These are phyloP conservation scores for Pythium diclinum DNA, from an alignment of 352 stramenopile species.

Conservation along the genomic window DNA sequence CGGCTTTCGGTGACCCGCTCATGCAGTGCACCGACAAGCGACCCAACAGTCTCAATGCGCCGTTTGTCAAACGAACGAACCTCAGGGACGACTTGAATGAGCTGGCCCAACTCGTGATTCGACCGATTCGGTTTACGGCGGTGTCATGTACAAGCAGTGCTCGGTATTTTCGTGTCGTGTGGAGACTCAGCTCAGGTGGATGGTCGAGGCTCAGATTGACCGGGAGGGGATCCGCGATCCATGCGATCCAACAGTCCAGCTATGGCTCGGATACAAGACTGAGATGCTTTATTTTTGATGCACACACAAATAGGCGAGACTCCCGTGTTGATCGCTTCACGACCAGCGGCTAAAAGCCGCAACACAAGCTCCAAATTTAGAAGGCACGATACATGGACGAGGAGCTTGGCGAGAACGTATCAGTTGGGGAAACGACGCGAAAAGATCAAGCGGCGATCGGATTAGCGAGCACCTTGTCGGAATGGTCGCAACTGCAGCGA, in stretches of 20 bases:
- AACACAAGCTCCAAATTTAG: too few relatives aligned
- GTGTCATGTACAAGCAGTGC: conserved; percentile 25
- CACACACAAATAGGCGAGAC: too few relatives aligned
- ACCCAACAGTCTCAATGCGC: background rate
- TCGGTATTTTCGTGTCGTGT: conserved; percentile 16
- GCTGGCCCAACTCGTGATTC: background rate
- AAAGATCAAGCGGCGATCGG: background rate
- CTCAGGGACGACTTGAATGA: conserved; percentile 17
- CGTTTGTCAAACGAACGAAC: background rate
- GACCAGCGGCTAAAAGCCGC: too few relatives aligned
- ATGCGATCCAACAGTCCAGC: conserved; percentile 18
- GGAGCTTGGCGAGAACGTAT: background rate
- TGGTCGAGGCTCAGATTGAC: conserved; percentile 19
- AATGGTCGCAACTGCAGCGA: too few relatives aligned
- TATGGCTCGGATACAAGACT: conserved; percentile 18
- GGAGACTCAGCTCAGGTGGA: background rate
- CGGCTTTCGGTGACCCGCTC: background rate
- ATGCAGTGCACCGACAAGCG: conserved; percentile 5
- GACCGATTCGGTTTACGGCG: conserved; percentile 14
- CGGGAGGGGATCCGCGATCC: conserved; percentile 7
- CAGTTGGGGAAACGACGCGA: background rate
- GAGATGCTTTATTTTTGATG: background rate
- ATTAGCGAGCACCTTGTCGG: too few relatives aligned
- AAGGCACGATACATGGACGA: too few relatives aligned
- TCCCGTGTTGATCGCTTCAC: too few relatives aligned